These are phyloP conservation scores for Thelephora aurantiotincta DNA, from an alignment of 768 basidiomycete genomes.

Conservation along the genomic window DNA sequence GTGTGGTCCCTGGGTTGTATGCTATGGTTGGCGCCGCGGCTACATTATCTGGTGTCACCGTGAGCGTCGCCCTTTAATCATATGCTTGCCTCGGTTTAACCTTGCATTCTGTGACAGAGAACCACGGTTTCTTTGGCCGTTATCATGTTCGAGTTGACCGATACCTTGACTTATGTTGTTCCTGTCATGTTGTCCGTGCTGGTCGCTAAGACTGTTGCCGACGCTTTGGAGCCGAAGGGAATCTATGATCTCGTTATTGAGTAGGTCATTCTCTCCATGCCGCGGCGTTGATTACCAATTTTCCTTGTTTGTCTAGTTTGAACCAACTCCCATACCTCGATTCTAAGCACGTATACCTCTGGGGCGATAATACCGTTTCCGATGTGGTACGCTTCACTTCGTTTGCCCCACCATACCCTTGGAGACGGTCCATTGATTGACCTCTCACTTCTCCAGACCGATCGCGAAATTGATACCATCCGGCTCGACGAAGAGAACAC, in stretches of 20 bases:
- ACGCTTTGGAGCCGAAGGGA: conserved; percentile 80
- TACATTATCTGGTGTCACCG: conserved; percentile 21
- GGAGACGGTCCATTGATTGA: not conserved
- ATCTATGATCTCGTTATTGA: conserved; percentile 97
- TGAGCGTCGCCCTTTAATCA: not conserved
- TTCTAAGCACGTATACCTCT: conserved; percentile 78
- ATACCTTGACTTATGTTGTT: conserved; percentile 90
- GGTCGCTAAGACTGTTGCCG: conserved; percentile 83
- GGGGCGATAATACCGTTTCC: conserved; percentile 60
- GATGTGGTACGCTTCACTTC: conserved; percentile 52
- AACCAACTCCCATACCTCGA: conserved; percentile 88
- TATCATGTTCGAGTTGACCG: conserved; percentile 96
- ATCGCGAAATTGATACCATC: conserved; percentile 55
- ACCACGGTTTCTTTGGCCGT: conserved; percentile 97
- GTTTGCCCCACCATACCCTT: not conserved
- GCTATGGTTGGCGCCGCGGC: conserved; percentile 96
- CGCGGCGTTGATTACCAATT: not conserved
- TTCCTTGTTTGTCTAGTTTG: conserved; percentile 26
- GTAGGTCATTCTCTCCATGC: conserved; percentile 17
- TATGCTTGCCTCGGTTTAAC: not conserved
- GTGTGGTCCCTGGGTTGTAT: conserved; percentile 97
- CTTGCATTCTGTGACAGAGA: conserved; percentile 56
- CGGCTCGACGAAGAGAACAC: conserved; percentile 62
- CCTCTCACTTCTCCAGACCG: conserved; percentile 31
- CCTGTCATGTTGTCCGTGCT: conserved; percentile 91